phyloP scores from a whole-genome alignment of 2,329 filamentous ascomycete species.

The Tolypocladium nubicola region DNA sequence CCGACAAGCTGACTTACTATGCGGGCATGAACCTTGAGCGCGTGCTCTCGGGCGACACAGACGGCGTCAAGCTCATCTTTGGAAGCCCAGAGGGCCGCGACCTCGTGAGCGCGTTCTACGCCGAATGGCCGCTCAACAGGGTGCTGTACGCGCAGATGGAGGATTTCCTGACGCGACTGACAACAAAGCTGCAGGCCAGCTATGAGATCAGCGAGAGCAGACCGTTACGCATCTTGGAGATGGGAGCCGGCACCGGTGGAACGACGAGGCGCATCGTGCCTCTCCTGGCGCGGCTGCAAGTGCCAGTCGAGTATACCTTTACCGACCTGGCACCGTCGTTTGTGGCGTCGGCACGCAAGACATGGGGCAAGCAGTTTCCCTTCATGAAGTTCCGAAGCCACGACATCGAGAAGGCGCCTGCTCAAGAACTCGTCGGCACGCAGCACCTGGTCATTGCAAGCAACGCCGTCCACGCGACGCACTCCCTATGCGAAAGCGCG shows the following conservation, averaged over 20 bases:
- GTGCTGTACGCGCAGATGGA: slow-evolving; percentile 20
- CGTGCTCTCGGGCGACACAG: slow-evolving; percentile 19
- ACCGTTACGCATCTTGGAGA: slow-evolving; percentile 17
- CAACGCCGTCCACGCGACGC: slow-evolving; percentile 26
- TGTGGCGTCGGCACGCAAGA: slow-evolving; percentile 4
- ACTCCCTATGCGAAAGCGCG: slow-evolving; percentile 1
- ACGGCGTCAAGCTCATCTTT: slow-evolving; percentile 27
- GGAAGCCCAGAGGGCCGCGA: slow-evolving; percentile 21
- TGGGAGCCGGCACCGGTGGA: slow-evolving; percentile 16
- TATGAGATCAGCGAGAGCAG: background rate
- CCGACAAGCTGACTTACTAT: slow-evolving; percentile 10
- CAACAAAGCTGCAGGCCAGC: background rate
- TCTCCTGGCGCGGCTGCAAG: slow-evolving; percentile 18
- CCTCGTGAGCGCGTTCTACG: slow-evolving; percentile 24
- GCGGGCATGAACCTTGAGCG: slow-evolving; percentile 16
- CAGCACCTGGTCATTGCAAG: slow-evolving; percentile 22
- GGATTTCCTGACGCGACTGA: slow-evolving; percentile 15
- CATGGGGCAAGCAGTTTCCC: slow-evolving; percentile 2
- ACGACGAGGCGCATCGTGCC: slow-evolving; percentile 20
- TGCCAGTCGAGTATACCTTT: slow-evolving; percentile 25
- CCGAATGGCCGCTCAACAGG: slow-evolving; percentile 22
- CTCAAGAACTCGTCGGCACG: slow-evolving; percentile 5
- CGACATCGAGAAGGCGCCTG: slow-evolving; percentile 10
- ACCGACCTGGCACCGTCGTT: slow-evolving; percentile 23
- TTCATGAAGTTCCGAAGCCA: slow-evolving; percentile 3